Percentiles rank a stretch among this genome's conserved stretches.
Evolutionary conservation across 2,329 filamentous ascomycete species (phyloP).

Genomic region (Verticillium isaacii): DNA sequence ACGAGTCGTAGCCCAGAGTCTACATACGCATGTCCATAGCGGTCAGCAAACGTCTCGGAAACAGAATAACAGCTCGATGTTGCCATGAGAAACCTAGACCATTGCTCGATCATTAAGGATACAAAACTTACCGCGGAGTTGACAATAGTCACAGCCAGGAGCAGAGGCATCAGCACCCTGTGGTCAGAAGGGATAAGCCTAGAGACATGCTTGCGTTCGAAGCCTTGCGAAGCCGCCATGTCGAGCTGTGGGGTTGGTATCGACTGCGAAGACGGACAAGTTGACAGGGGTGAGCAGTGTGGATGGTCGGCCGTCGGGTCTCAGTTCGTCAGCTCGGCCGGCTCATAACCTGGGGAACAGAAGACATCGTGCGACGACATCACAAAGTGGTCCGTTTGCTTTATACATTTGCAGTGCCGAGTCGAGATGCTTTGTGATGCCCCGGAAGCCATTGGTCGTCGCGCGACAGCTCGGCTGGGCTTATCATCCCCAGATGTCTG

Average conservation of each 20-base stretch:
- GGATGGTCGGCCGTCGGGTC: neutral
- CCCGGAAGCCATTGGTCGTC: neutral
- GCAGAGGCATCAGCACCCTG: slow-evolving; percentile 6
- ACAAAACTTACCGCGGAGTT: slow-evolving; percentile 5
- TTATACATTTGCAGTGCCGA: neutral
- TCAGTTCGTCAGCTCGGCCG: neutral
- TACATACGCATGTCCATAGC: neutral
- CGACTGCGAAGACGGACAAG: neutral
- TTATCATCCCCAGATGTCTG: neutral
- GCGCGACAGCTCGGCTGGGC: neutral
- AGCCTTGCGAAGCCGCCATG: slow-evolving; percentile 1
- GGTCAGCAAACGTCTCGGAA: neutral
- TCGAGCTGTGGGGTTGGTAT: neutral
- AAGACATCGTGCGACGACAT: neutral
- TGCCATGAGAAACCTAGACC: neutral
- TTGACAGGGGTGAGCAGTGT: neutral
- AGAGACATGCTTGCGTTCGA: slow-evolving; percentile 7
- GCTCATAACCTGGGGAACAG: neutral
- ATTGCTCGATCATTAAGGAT: too few species aligned
- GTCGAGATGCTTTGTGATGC: neutral
- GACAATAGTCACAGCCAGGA: slow-evolving; percentile 7
- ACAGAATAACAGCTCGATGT: too few species aligned
- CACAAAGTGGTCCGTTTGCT: neutral
- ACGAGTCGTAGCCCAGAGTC: slow-evolving; percentile 36
- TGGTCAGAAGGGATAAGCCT: slow-evolving; percentile 7